phyloP scores from a whole-genome alignment of 805 yeast species.

The Yarrowia sp. region DNA sequence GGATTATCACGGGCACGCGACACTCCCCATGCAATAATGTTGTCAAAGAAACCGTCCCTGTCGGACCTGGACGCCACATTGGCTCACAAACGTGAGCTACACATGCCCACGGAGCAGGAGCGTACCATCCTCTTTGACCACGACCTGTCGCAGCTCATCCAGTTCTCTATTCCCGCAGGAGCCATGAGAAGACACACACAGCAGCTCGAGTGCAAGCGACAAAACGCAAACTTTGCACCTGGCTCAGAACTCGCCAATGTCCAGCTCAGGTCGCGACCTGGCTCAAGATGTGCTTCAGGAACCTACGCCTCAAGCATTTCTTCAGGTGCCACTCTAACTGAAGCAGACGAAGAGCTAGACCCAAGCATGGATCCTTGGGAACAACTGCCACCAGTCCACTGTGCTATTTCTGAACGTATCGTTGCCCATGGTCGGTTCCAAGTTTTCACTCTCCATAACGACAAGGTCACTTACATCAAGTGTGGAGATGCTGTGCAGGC shows the following conservation, averaged over 20 bases:
- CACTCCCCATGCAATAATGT: conserved; percentile 15
- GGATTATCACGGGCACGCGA: not conserved
- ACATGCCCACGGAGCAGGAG: conserved; percentile 14
- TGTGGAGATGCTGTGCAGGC: conserved; percentile 76
- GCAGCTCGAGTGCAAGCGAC: not conserved
- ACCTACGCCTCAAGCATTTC: conserved; percentile 15
- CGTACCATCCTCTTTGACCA: conserved; percentile 24
- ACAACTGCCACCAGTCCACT: conserved; percentile 10
- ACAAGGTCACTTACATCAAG: conserved; percentile 46
- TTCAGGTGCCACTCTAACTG: conserved; percentile 10
- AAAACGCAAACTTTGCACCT: not conserved
- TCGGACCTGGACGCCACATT: conserved; percentile 21
- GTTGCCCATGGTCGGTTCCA: conserved; percentile 23
- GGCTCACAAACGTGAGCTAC: conserved; percentile 14
- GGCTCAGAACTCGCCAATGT: conserved; percentile 14
- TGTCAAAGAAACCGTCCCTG: conserved; percentile 11
- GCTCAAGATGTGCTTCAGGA: not conserved
- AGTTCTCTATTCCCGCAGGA: conserved; percentile 21
- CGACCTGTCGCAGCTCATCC: conserved; percentile 22
- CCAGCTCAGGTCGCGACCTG: conserved; percentile 12
- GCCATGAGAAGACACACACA: conserved; percentile 15
- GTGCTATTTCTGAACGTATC: conserved; percentile 23
- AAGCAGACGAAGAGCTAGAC: not conserved
- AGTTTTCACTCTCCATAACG: conserved; percentile 19
- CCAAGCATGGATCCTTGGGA: conserved; percentile 4